Evolutionary conservation across 148 eudicot species (phyloP).

Genomic region (Polygonum maritimum): DNA sequence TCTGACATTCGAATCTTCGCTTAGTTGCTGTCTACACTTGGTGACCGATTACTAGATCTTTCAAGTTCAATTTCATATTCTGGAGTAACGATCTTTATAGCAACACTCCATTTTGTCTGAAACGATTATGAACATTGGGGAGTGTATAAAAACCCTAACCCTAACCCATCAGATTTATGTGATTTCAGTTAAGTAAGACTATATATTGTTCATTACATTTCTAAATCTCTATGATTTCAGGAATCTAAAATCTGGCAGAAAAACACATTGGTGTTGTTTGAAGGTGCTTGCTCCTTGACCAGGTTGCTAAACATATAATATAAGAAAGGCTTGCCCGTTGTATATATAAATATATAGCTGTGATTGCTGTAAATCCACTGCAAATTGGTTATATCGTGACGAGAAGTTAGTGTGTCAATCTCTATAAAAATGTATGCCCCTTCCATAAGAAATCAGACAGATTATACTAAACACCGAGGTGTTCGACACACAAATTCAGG

Average conservation of each 20-base stretch:
- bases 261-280: not conserved
- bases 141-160: not conserved
- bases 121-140: not conserved
- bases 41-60: not conserved
- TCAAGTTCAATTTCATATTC: not conserved
- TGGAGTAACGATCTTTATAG: not conserved
- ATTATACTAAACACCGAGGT: slow-evolving; percentile 3
- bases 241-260: not conserved
- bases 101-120: not conserved
- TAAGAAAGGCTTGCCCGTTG: too few species aligned
- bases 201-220: not conserved
- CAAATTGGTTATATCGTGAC: not conserved
- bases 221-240: not conserved
- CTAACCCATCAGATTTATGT: not conserved
- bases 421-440: not conserved
- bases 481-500: slow-evolving; percentile 20
- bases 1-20: not conserved
- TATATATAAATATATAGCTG: too few species aligned
- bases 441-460: not conserved
- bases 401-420: not conserved
- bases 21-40: not conserved
- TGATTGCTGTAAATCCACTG: too few species aligned
- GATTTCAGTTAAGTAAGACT: not conserved
- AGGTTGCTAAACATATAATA: too few species aligned
- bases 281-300: not conserved